Evolutionary conservation across 345 rosid genomes (phyloP), one percentile per base, ranked within the genome.

Genomic region (Corchorus capsularis): DNA sequence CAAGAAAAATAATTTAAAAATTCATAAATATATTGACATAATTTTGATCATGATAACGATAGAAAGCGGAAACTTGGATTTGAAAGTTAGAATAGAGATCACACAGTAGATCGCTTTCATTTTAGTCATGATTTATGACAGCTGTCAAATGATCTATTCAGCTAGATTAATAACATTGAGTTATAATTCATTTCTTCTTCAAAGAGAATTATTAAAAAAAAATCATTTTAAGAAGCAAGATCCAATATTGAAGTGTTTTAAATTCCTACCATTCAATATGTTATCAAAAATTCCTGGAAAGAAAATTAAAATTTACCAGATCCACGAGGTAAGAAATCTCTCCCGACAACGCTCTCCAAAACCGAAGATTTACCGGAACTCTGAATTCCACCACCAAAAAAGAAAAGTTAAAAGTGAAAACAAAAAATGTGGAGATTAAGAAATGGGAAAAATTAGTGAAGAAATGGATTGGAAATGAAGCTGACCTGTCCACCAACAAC

Each of bases 281-380:
- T 73, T 6, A 67, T 13, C 19, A 63, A 56, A 72, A 62, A 16
- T 52, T 41, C 67, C 63, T 59, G n/a, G 35, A 57, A 63, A 22
- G 41, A 39, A 66, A 73, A 75, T 71, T 54, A 12, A 71, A 63
- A 77, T 14, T 65, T 87, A 96, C 99, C 99, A 65, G 99, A 96
- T 96, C 99, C 99, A 83, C 98, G 97, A 79, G 99, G 99, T 81
- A 94, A 84, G 80, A 96, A 94, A 72, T 96, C 99, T 75, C 99
- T 89, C 73, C 99, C 97, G 14, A 94, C 99, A 8, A 96, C 92
- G 83, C 97, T 96, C 82, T 96, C 99, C 71, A 92, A 84, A 73
- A 96, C 98, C 12, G 99, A 96, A 63, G 98, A 96, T 82, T 96
- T 96, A 46, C 99, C 98, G 0, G 98, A 96, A 83, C 99, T 96